Percentiles rank a stretch among this genome's conserved stretches.
phyloP scores from a whole-genome alignment of 495 filamentous ascomycete species.

The Aspergillus homomorphus region DNA sequence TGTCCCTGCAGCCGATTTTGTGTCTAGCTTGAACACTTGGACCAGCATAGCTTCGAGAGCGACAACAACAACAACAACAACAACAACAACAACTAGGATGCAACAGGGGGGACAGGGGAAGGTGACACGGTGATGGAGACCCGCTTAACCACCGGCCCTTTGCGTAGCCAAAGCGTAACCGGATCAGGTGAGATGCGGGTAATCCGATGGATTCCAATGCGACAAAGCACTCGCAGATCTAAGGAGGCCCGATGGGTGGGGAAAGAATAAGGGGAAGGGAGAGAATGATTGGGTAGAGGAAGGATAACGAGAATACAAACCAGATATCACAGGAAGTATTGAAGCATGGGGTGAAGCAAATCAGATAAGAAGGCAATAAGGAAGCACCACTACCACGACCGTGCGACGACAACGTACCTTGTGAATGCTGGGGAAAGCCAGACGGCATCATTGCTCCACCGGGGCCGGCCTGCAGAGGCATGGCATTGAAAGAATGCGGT shows the following conservation, averaged over 20 bases:
- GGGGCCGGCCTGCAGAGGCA: constrained; percentile 40
- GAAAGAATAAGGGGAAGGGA: not conserved
- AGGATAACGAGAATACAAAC: not conserved
- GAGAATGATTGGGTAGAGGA: not conserved
- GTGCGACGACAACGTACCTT: constrained; percentile 33
- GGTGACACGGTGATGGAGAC: constrained; percentile 1
- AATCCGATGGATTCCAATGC: not conserved
- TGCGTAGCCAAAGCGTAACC: not conserved
- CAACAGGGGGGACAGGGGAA: not conserved
- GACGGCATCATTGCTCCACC: constrained; percentile 46
- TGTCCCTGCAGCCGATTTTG: constrained; percentile 11
- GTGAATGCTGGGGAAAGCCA: constrained; percentile 38
- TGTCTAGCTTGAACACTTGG: not conserved
- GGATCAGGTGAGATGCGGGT: not conserved
- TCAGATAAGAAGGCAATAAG: not conserved
- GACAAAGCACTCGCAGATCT: not conserved
- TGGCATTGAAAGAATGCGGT: constrained; percentile 40
- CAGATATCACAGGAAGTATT: constrained; percentile 2
- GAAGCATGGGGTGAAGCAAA: not conserved
- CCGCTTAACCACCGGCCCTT: not conserved
- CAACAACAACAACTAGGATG: not conserved
- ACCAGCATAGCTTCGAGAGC: not conserved
- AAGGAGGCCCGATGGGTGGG: not conserved
- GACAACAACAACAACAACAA: not conserved
- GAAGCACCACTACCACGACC: constrained; percentile 7